Conservation (phyloP, 176 grass and related monocot genomes). For the Olyra latifolia region DNA sequence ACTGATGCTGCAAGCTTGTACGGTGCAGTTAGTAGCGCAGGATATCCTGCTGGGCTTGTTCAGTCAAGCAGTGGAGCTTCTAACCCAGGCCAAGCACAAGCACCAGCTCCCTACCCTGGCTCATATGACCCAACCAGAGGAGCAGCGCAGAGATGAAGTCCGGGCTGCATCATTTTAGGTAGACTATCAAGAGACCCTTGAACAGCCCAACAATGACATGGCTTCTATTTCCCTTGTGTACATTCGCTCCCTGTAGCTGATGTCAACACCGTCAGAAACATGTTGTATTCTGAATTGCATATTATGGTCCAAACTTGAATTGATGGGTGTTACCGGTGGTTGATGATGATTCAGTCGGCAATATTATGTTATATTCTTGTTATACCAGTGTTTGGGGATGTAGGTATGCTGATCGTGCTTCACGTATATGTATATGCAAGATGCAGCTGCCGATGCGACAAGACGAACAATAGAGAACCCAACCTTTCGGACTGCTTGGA, state of each 20-base stretch:
- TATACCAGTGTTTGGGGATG: background rate
- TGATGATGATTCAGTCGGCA: background rate
- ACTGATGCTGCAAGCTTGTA: conserved; percentile 32
- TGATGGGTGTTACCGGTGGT: background rate
- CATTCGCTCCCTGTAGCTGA: conserved; percentile 1
- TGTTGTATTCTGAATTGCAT: background rate
- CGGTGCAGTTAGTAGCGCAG: background rate
- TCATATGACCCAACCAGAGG: conserved; percentile 24
- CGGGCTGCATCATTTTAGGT: conserved; percentile 10
- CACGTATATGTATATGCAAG: background rate
- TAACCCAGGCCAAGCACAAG: conserved; percentile 21
- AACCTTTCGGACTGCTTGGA: background rate
- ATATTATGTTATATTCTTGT: background rate
- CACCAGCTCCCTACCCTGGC: conserved; percentile 18
- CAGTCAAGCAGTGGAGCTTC: conserved; percentile 24
- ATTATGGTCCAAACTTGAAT: background rate
- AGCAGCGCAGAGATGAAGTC: conserved; percentile 40
- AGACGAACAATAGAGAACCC: background rate
- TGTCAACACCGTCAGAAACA: background rate
- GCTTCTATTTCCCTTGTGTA: conserved; percentile 22
- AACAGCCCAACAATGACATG: background rate
- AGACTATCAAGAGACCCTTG: background rate
- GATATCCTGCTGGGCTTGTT: conserved; percentile 43
- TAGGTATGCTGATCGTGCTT: background rate
- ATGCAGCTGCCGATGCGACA: background rate